These are phyloP conservation scores for Cladophialophora yegresii DNA, from an alignment of 2,329 filamentous ascomycete species.

Conservation along the genomic window DNA sequence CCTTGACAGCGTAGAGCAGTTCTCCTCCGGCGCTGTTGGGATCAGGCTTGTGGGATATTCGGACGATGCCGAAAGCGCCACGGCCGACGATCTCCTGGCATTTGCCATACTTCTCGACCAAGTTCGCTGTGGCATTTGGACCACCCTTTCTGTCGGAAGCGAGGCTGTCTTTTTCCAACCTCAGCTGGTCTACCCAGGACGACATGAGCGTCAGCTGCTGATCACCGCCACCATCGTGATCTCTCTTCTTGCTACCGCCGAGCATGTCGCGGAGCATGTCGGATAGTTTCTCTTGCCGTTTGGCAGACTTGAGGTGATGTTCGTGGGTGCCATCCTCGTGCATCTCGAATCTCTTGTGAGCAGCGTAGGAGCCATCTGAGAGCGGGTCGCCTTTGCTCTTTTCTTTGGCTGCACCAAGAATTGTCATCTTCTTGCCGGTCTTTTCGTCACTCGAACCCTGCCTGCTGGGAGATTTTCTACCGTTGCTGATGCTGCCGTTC, in stretches of 20 bases:
- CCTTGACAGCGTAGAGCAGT: slow-evolving; percentile 95
- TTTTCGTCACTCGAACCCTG: slow-evolving; percentile 41
- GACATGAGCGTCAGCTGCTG: slow-evolving; percentile 90
- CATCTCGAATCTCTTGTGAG: slow-evolving; percentile 58
- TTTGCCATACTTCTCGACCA: slow-evolving; percentile 97
- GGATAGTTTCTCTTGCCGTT: slow-evolving; percentile 89
- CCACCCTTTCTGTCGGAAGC: slow-evolving; percentile 76
- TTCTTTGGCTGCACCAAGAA: slow-evolving; percentile 33
- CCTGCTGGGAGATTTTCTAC: slow-evolving; percentile 34
- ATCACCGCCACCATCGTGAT: slow-evolving; percentile 56
- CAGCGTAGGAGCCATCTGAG: slow-evolving; percentile 22
- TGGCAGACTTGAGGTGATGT: slow-evolving; percentile 84
- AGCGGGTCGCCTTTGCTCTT: slow-evolving; percentile 40
- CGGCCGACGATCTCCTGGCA: slow-evolving; percentile 96
- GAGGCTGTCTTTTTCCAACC: slow-evolving; percentile 77
- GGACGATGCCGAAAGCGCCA: slow-evolving; percentile 94
- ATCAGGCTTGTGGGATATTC: slow-evolving; percentile 94
- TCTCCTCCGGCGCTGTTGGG: slow-evolving; percentile 75
- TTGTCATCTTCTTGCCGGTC: slow-evolving; percentile 37
- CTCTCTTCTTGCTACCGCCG: slow-evolving; percentile 75
- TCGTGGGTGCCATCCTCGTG: slow-evolving; percentile 72
- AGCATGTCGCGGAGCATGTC: slow-evolving; percentile 88
- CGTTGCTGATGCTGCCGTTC: slow-evolving; percentile 41
- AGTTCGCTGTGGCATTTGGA: slow-evolving; percentile 70
- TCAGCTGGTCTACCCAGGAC: slow-evolving; percentile 91